Evolutionary conservation across 306 rosid species (phyloP).

Genomic region (Quercus wislizeni): DNA sequence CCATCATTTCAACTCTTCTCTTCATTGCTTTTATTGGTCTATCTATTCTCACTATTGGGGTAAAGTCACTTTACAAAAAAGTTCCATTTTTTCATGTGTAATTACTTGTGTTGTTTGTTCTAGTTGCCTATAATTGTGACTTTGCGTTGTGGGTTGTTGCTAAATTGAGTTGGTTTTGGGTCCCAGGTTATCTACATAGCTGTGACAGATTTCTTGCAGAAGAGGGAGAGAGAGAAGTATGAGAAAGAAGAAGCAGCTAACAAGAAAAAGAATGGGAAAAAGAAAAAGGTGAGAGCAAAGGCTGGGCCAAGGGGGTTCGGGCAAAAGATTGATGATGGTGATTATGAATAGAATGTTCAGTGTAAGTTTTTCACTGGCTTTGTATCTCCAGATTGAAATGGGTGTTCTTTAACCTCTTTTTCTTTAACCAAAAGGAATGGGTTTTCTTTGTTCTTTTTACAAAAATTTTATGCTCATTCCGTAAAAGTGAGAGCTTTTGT

Average conservation of each 20-base stretch:
- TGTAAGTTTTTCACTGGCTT: not conserved
- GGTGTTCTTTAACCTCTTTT: not conserved
- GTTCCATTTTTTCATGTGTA: not conserved
- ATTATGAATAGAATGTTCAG: slow-evolving; percentile 19
- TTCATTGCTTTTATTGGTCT: slow-evolving; percentile 71
- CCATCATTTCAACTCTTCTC: slow-evolving; percentile 57
- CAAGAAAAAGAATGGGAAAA: slow-evolving; percentile 43
- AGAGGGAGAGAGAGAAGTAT: slow-evolving; percentile 80
- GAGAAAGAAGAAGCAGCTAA: slow-evolving; percentile 66
- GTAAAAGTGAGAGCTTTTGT: not conserved
- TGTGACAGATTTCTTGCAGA: slow-evolving; percentile 79
- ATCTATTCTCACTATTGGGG: slow-evolving; percentile 78
- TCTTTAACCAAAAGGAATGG: too few species aligned
- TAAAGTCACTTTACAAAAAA: slow-evolving; percentile 7
- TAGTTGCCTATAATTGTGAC: not conserved
- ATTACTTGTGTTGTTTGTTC: not conserved
- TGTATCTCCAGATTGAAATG: not conserved
- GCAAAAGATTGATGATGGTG: slow-evolving; percentile 51
- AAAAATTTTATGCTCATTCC: not conserved
- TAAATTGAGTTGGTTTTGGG: not conserved
- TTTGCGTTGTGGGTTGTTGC: not conserved
- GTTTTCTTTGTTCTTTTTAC: not conserved
- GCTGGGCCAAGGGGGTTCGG: slow-evolving; percentile 84
- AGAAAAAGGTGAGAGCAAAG: slow-evolving; percentile 47
- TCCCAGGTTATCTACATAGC: slow-evolving; percentile 74